Conservation (phyloP, 371 early-diverging fungal genomes). For the Syncephalastrum racemosum region DNA sequence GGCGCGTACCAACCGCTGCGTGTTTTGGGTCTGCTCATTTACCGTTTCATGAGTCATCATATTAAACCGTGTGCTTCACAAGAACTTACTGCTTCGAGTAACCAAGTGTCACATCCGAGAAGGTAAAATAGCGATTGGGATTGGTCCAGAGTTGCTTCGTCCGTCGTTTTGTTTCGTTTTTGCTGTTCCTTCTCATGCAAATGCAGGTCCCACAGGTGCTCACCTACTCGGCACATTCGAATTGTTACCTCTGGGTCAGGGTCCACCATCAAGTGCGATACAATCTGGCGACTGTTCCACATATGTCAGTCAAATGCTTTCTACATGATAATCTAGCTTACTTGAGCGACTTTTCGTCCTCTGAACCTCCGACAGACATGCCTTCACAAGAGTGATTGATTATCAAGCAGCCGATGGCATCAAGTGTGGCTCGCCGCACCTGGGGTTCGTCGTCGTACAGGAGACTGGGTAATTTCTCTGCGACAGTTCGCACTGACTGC, state of each 20-base stretch:
- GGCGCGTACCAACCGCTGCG: conserved; percentile 35
- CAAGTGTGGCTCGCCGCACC: conserved; percentile 59
- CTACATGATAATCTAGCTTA: conserved; percentile 8
- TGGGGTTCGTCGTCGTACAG: conserved; percentile 60
- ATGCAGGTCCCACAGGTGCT: conserved; percentile 50
- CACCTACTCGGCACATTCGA: conserved; percentile 49
- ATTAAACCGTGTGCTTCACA: neutral
- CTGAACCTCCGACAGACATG: conserved; percentile 21
- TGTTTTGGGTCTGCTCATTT: conserved; percentile 23
- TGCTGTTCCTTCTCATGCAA: conserved; percentile 30
- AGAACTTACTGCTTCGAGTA: conserved; percentile 47
- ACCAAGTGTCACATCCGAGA: conserved; percentile 43
- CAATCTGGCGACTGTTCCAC: conserved; percentile 35
- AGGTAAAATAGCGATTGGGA: conserved; percentile 42
- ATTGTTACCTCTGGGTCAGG: conserved; percentile 58
- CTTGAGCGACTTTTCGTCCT: conserved; percentile 27
- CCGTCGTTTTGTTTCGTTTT: conserved; percentile 25
- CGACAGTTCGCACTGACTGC: conserved; percentile 22
- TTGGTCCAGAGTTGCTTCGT: conserved; percentile 6
- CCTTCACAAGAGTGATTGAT: conserved; percentile 47
- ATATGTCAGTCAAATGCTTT: neutral
- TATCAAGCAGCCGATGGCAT: conserved; percentile 54
- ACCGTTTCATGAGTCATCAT: neutral
- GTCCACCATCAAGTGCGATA: conserved; percentile 50
- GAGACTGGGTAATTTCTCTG: conserved; percentile 39